Evolutionary conservation across 345 rosid species (phyloP), one percentile per base, ranked within the genome.

Genomic region (Corchorus olitorius): DNA sequence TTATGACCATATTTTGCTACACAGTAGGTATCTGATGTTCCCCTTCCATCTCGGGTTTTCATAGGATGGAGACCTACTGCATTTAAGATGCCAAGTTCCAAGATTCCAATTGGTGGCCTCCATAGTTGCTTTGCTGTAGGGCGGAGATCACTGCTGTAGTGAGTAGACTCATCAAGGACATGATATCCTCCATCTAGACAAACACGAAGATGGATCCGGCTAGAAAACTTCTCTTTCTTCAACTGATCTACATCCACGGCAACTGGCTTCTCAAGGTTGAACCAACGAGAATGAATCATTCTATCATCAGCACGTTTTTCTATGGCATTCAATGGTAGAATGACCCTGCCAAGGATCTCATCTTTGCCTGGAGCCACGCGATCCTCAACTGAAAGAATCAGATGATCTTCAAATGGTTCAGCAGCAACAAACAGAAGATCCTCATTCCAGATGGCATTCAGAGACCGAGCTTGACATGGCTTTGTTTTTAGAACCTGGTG

Each of bases 111-210:
- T 15, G 93, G 84, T 66, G 88, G 93, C 86, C 90, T 90, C 99
- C 99, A 97, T 1, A 97, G 79, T 62, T 91, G 99, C 77, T 90
- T 94, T 0, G 98, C 98, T 1, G 99, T 91, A 7, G 97, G 98
- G 1, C 97, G 94, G 41, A 93, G 97, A 82, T 97, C 99, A 37
- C 99, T 97, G 22, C 98, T 97, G 37, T 97, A 92, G 70, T 93
- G 97, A 37, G 99, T 94, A 0, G 99, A 94, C 75, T 97, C 99
- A 70, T 97, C 99, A 54, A 94, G 90, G 46, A 97, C 97, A 80
- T 94, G 99, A 27, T 94, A 94, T 20, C 99, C 99, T 83, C 98
- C 99, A 74, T 97, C 99, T 15, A 97, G 89, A 79, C 97, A 94
- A 77, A 97, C 89, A 70, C 99, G 86, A 61, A 89, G 91, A 78